Evolutionary conservation across 257 asterid genomes (phyloP).

Genomic region (Petrea volubilis): DNA sequence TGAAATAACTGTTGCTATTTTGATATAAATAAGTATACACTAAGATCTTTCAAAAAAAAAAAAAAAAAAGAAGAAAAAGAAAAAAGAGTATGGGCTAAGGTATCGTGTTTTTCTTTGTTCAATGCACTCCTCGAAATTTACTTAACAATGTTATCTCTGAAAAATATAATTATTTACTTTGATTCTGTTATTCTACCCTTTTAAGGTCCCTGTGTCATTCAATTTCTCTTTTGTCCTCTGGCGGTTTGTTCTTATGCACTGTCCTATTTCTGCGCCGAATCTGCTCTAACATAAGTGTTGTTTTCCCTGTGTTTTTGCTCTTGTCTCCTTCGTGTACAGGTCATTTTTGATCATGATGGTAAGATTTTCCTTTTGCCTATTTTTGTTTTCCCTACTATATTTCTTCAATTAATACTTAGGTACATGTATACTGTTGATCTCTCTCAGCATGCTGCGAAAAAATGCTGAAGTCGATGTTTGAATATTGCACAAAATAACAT

Average conservation of each 20-base stretch:
- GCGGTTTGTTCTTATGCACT: conserved; percentile 7
- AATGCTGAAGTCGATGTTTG: conserved; percentile 11
- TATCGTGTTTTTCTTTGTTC: not conserved
- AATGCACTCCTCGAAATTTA: conserved; percentile 2
- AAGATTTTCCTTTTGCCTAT: conserved; percentile 35
- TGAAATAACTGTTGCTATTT: not conserved
- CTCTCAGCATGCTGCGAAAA: not conserved
- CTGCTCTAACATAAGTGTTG: conserved; percentile 33
- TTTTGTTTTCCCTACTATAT: conserved; percentile 12
- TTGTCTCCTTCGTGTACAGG: conserved; percentile 46
- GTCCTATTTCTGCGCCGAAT: conserved; percentile 12
- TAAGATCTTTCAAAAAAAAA: too few relatives aligned
- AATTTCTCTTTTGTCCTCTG: conserved; percentile 1
- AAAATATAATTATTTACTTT: not conserved
- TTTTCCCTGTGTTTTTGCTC: conserved; percentile 23
- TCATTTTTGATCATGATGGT: conserved; percentile 96
- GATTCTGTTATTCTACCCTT: not conserved
- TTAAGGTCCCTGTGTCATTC: conserved; percentile 2
- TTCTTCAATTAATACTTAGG: conserved; percentile 20
- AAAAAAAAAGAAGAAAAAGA: too few relatives aligned
- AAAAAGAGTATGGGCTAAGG: not conserved
- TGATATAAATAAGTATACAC: too few relatives aligned
- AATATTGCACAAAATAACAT: not conserved
- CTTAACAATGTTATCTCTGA: not conserved
- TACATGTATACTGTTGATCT: not conserved